Evolutionary conservation across 345 rosid genomes (phyloP).

Genomic region (Salix viminalis): DNA sequence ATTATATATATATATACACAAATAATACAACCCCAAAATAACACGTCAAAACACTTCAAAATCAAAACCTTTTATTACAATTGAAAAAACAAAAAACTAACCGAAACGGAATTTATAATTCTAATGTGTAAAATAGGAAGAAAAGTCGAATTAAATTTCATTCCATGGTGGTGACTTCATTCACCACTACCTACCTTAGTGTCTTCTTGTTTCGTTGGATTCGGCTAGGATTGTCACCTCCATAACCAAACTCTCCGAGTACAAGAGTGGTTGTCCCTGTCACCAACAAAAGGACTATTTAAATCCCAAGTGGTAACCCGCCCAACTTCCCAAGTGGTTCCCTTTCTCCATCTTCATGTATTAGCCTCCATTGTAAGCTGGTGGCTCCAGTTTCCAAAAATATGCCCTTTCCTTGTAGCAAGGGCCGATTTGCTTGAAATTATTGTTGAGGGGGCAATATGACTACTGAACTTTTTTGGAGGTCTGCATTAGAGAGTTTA

Average conservation of each 20-base stretch:
- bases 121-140: no score
- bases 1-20: no score
- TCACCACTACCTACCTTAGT: no score
- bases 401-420: no score
- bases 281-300: neutral
- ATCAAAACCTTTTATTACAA: no score
- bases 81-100: no score
- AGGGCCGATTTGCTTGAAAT: neutral
- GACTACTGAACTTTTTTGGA: neutral
- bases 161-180: neutral
- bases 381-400: neutral
- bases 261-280: neutral
- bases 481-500: neutral
- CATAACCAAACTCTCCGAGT: neutral
- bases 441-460: neutral
- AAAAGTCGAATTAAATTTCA: no score
- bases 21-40: no score
- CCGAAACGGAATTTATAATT: no score
- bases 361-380: neutral
- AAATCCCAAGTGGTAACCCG: conserved; percentile 4
- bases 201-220: neutral
- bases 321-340: conserved; percentile 12
- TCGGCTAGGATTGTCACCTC: neutral
- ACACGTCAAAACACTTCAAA: no score
- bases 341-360: conserved; percentile 22